Percentiles rank a stretch among this genome's conserved stretches.
These are phyloP conservation scores for Lipomyces yamadae DNA, from an alignment of 805 yeast species.

Conservation along the genomic window DNA sequence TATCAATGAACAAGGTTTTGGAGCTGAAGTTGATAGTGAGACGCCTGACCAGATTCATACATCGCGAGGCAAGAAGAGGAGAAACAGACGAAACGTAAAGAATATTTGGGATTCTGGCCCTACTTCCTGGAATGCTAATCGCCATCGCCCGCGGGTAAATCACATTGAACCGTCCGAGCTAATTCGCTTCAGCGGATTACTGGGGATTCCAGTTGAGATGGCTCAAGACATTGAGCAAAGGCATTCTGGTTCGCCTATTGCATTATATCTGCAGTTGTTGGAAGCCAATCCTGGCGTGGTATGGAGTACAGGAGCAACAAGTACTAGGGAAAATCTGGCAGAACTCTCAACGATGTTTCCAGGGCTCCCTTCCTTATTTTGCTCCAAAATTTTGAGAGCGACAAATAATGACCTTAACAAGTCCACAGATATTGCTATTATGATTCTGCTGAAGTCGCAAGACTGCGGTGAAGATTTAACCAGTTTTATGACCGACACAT, in stretches of 20 bases:
- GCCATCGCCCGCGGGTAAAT: background rate
- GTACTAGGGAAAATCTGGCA: background rate
- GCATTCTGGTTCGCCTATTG: background rate
- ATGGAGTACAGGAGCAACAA: background rate
- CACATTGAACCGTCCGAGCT: background rate
- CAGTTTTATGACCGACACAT: background rate
- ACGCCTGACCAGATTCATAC: conserved; percentile 8
- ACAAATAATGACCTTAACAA: conserved; percentile 16
- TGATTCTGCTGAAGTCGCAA: conserved; percentile 7
- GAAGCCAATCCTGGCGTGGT: background rate
- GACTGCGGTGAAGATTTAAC: conserved; percentile 9
- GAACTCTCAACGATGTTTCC: conserved; percentile 8
- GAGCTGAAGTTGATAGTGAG: background rate
- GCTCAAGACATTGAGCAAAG: background rate
- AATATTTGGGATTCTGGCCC: background rate
- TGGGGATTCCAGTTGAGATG: background rate
- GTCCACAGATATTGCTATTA: conserved; percentile 15
- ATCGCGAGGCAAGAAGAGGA: conserved; percentile 2
- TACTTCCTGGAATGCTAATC: background rate
- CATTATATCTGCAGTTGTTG: background rate
- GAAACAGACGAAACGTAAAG: background rate
- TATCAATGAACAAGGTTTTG: conserved; percentile 5
- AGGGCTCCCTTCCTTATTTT: conserved; percentile 7
- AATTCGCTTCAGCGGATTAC: background rate
- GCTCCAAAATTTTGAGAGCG: conserved; percentile 1